phyloP scores from a whole-genome alignment of 805 yeast species.

The Blastobotrys mokoenaii region DNA sequence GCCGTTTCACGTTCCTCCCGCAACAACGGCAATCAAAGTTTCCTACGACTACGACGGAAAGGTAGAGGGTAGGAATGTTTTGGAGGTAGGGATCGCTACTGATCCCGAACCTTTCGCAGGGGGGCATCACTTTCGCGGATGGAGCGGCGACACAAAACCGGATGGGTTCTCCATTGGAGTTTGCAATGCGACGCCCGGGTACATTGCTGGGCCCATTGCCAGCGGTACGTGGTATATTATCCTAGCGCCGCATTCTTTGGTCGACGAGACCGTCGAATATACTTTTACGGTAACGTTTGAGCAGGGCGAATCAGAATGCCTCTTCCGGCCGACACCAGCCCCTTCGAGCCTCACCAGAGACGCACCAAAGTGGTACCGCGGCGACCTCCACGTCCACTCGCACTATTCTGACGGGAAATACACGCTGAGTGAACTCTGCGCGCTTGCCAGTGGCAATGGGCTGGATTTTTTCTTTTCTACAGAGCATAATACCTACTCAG shows the following conservation, averaged over 20 bases:
- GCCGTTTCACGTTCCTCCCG: too few species aligned
- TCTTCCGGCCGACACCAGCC: not conserved
- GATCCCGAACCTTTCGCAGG: too few species aligned
- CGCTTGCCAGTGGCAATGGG: constrained; percentile 1
- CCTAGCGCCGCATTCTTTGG: not conserved
- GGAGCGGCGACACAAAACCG: not conserved
- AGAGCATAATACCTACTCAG: constrained; percentile 12
- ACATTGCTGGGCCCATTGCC: constrained; percentile 7
- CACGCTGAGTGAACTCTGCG: constrained; percentile 4
- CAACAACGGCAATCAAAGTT: too few species aligned
- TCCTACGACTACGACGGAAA: too few species aligned
- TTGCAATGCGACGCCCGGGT: constrained; percentile 7
- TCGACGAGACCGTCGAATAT: not conserved
- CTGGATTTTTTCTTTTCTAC: constrained; percentile 12
- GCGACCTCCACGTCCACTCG: constrained; percentile 10
- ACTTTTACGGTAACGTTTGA: not conserved
- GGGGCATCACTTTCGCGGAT: not conserved
- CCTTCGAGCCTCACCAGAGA: not conserved
- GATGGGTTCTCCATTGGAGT: constrained; percentile 1
- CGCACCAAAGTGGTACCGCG: constrained; percentile 7
- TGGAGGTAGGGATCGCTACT: too few species aligned
- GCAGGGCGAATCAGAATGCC: not conserved
- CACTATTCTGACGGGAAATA: constrained; percentile 8
- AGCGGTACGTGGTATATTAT: constrained; percentile 6
- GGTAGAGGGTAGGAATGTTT: too few species aligned